Percentiles rank a stretch among this genome's conserved stretches.
These are phyloP conservation scores for Herpotrichia juniperi DNA, from an alignment of 2,329 filamentous ascomycete genomes.

Conservation along the genomic window DNA sequence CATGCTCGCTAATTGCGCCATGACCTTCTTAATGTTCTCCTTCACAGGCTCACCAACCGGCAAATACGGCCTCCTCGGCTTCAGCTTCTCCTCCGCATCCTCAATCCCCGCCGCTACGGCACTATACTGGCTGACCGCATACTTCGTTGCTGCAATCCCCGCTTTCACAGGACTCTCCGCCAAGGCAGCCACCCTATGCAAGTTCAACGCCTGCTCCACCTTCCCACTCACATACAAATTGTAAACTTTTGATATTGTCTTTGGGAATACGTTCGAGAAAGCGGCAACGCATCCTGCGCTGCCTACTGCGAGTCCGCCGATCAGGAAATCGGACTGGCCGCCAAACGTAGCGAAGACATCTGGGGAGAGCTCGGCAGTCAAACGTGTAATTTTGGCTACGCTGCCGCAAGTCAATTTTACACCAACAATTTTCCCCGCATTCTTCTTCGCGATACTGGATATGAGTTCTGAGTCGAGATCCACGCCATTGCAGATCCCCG, in stretches of 20 bases:
- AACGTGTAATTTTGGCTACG: slow-evolving; percentile 72
- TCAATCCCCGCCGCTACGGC: slow-evolving; percentile 63
- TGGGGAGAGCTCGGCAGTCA: slow-evolving; percentile 58
- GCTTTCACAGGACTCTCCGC: slow-evolving; percentile 70
- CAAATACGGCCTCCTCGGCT: slow-evolving; percentile 35
- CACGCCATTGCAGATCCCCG: slow-evolving; percentile 68
- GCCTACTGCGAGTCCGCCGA: slow-evolving; percentile 60
- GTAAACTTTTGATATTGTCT: slow-evolving; percentile 64
- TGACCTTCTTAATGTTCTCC: slow-evolving; percentile 24
- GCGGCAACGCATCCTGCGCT: slow-evolving; percentile 62
- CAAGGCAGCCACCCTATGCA: slow-evolving; percentile 68
- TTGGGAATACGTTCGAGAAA: slow-evolving; percentile 64
- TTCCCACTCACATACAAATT: slow-evolving; percentile 65
- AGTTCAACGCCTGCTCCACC: slow-evolving; percentile 61
- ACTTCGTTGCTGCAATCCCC: slow-evolving; percentile 72
- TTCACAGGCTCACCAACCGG: slow-evolving; percentile 33
- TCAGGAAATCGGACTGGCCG: slow-evolving; percentile 74
- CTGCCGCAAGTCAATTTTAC: slow-evolving; percentile 77
- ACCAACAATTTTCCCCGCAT: slow-evolving; percentile 68
- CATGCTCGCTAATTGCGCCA: slow-evolving; percentile 32
- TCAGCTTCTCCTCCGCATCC: slow-evolving; percentile 33
- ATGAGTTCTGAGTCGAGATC: slow-evolving; percentile 73
- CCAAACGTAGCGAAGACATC: slow-evolving; percentile 71
- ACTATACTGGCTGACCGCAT: slow-evolving; percentile 66
- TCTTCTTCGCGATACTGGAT: slow-evolving; percentile 57